These are phyloP conservation scores for Physocladia obscura DNA, from an alignment of 192 early-diverging fungal genomes.

Conservation along the genomic window DNA sequence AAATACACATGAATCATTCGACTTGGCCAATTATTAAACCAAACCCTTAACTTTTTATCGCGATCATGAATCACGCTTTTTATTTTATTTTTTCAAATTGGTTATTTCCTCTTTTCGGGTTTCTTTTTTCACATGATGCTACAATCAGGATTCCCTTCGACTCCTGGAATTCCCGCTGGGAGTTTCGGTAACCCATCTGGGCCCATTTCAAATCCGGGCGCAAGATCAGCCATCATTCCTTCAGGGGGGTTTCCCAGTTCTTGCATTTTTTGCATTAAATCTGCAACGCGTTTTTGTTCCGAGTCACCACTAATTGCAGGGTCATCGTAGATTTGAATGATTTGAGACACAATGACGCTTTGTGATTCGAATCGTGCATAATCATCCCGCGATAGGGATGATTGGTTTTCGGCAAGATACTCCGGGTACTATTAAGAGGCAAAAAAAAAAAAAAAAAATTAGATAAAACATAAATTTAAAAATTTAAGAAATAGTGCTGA, in stretches of 20 bases:
- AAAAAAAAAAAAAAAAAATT: too few relatives aligned
- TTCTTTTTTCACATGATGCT: slow-evolving; percentile 41
- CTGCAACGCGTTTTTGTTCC: slow-evolving; percentile 68
- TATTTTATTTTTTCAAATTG: too few relatives aligned
- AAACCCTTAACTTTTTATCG: too few relatives aligned
- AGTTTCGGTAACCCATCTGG: slow-evolving; percentile 68
- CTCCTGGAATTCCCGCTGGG: slow-evolving; percentile 39
- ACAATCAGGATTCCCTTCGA: slow-evolving; percentile 32
- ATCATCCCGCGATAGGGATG: slow-evolving; percentile 68
- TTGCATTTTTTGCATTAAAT: slow-evolving; percentile 97
- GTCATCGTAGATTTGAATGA: slow-evolving; percentile 77
- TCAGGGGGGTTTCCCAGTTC: slow-evolving; percentile 93
- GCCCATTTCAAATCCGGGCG: slow-evolving; percentile 89
- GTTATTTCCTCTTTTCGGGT: too few relatives aligned
- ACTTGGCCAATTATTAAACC: too few relatives aligned
- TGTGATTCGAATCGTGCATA: slow-evolving; percentile 77
- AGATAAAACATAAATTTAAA: too few relatives aligned
- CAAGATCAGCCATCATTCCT: slow-evolving; percentile 83
- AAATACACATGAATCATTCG: too few relatives aligned
- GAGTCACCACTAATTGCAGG: slow-evolving; percentile 61
- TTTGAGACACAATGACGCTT: slow-evolving; percentile 72
- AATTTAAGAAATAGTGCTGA: too few relatives aligned
- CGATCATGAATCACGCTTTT: too few relatives aligned
- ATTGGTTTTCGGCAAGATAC: slow-evolving; percentile 81
- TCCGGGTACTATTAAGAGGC: slow-evolving; percentile 92